Percentiles rank a stretch among this genome's conserved stretches.
Conservation (phyloP, 2,329 filamentous ascomycete genomes). For the Hypoxylon sp. region DNA sequence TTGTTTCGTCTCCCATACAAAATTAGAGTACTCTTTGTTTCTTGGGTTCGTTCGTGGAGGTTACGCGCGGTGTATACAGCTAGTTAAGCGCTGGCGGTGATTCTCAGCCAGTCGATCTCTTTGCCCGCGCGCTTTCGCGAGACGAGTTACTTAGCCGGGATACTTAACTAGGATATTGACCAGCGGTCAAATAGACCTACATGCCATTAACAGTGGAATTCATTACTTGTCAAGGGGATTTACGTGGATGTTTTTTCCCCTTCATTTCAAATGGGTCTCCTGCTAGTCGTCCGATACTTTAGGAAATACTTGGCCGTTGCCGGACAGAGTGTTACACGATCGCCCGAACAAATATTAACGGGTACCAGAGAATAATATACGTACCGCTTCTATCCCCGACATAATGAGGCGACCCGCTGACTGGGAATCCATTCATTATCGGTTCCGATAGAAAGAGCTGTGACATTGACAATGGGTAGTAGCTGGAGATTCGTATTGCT, state of each 20-base stretch:
- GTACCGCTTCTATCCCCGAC: not conserved
- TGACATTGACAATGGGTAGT: slow-evolving; percentile 9
- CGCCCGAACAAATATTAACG: slow-evolving; percentile 1
- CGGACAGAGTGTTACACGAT: not conserved
- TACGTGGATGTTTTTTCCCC: slow-evolving; percentile 7
- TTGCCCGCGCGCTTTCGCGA: slow-evolving; percentile 39
- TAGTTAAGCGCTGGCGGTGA: slow-evolving; percentile 50
- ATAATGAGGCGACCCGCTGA: not conserved
- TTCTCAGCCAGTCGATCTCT: slow-evolving; percentile 51
- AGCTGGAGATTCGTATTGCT: slow-evolving; percentile 9
- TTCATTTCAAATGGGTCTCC: not conserved
- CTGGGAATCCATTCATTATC: not conserved
- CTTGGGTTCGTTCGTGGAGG: slow-evolving; percentile 38
- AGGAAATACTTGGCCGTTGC: not conserved
- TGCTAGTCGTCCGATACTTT: not conserved
- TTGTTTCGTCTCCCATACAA: slow-evolving; percentile 44
- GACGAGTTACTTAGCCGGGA: slow-evolving; percentile 28
- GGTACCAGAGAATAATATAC: not conserved
- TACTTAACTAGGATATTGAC: slow-evolving; percentile 32
- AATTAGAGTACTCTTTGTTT: slow-evolving; percentile 49
- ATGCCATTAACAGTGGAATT: slow-evolving; percentile 19
- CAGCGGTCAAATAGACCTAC: slow-evolving; percentile 14
- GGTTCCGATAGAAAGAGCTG: not conserved
- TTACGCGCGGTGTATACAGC: slow-evolving; percentile 47
- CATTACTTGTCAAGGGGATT: slow-evolving; percentile 8